Evolutionary conservation across 805 yeast species (phyloP).

Genomic region (Saccharomyces eubayanus): DNA sequence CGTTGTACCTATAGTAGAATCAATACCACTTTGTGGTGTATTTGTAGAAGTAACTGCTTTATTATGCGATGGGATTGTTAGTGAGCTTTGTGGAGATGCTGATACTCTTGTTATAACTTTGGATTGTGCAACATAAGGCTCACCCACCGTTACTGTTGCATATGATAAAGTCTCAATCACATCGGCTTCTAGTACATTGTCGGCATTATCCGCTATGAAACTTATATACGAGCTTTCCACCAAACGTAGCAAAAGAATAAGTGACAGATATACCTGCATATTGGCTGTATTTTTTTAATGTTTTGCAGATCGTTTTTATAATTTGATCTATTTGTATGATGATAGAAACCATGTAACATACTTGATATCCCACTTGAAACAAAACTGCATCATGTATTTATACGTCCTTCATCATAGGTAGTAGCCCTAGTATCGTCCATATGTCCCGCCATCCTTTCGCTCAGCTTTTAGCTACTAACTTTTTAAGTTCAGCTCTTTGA

Average conservation of each 20-base stretch:
- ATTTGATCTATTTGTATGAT: neutral
- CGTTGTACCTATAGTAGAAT: neutral
- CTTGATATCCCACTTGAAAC: neutral
- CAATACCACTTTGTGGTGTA: neutral
- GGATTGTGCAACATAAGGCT: slow-evolving; percentile 4
- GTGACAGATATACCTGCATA: slow-evolving; percentile 1
- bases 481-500: neutral
- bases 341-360: neutral
- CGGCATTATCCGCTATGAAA: neutral
- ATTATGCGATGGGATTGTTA: neutral
- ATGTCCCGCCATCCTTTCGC: neutral
- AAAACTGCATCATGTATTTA: neutral
- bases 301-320: neutral
- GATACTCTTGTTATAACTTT: slow-evolving; percentile 1
- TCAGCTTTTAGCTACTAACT: neutral
- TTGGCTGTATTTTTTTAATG: neutral
- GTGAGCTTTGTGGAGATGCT: slow-evolving; percentile 1
- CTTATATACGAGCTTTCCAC: neutral
- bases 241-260: neutral
- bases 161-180: neutral
- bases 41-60: neutral
- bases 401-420: neutral
- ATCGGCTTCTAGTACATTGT: slow-evolving; percentile 6
- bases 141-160: slow-evolving; percentile 4
- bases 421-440: neutral